Percentiles rank a stretch among this genome's conserved stretches.
These are phyloP conservation scores for Ophiostoma pallidulum DNA, from an alignment of 2,329 filamentous ascomycete species.

Conservation along the genomic window DNA sequence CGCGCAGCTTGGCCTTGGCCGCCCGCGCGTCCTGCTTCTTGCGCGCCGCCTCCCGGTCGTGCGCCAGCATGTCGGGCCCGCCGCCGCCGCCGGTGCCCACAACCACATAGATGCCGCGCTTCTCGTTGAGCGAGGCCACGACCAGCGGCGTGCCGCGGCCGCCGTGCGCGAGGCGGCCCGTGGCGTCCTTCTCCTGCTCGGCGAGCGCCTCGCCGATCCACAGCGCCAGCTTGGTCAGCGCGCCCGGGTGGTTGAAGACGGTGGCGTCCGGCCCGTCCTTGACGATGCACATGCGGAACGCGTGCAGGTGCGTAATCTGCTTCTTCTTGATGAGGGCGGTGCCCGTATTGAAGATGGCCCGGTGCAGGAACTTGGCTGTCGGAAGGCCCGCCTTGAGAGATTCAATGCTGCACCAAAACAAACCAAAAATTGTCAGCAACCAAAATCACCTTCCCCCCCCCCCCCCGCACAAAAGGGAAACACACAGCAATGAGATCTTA, in stretches of 20 bases:
- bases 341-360: conserved; percentile 86
- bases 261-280: conserved; percentile 86
- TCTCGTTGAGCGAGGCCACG: conserved; percentile 81
- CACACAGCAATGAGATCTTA: too few relatives aligned
- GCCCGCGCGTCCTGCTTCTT: conserved; percentile 54
- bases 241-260: conserved; percentile 89
- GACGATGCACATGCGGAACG: conserved; percentile 91
- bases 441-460: too few relatives aligned
- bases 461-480: too few relatives aligned
- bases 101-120: conserved; percentile 77
- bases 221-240: conserved; percentile 82
- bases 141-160: conserved; percentile 76
- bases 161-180: conserved; percentile 58
- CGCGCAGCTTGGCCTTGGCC: conserved; percentile 52
- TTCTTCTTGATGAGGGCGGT: conserved; percentile 86
- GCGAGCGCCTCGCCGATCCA: conserved; percentile 91
- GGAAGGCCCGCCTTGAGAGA: conserved; percentile 67
- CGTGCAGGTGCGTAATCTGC: conserved; percentile 83
- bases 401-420: conserved; percentile 48
- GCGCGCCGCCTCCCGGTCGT: conserved; percentile 52
- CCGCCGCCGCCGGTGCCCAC: conserved; percentile 87
- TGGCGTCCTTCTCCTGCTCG: conserved; percentile 73
- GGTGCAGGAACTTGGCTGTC: conserved; percentile 79
- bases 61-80: conserved; percentile 61
- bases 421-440: conserved; percentile 1